These are phyloP conservation scores for Caloboletus inedulis DNA, from an alignment of 1,284 basidiomycete genomes.

Conservation along the genomic window DNA sequence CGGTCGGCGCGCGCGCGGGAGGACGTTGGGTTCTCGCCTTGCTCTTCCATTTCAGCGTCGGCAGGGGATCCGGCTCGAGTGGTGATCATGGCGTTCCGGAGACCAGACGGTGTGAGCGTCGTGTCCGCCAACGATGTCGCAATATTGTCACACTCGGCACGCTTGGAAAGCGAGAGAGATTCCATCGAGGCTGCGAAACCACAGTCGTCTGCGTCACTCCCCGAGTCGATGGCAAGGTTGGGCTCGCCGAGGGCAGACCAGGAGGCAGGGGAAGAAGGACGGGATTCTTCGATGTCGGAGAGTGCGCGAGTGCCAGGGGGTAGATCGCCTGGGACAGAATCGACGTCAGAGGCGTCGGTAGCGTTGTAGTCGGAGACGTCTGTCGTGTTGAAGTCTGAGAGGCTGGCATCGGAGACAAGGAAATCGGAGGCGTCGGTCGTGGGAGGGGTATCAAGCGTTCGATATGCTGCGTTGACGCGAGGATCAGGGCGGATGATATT, in stretches of 20 bases:
- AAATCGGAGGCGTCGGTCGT: conserved; percentile 57
- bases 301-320: conserved; percentile 14
- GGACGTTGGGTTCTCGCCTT: neutral
- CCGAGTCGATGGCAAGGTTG: conserved; percentile 13
- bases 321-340: conserved; percentile 16
- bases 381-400: conserved; percentile 19
- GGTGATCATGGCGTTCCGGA: neutral
- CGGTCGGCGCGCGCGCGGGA: conserved; percentile 21
- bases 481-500: conserved; percentile 60
- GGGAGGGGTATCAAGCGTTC: conserved; percentile 63
- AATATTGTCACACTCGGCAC: conserved; percentile 1
- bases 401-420: conserved; percentile 33
- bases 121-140: conserved; percentile 1
- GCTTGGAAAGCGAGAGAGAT: conserved; percentile 29
- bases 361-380: conserved; percentile 15
- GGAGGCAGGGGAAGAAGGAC: conserved; percentile 23
- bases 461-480: neutral
- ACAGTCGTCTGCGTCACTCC: conserved; percentile 18
- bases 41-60: neutral
- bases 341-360: conserved; percentile 19
- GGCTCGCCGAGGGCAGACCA: conserved; percentile 21
- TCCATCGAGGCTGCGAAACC: conserved; percentile 34
- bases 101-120: conserved; percentile 9
- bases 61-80: neutral
- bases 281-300: conserved; percentile 30